Evolutionary conservation across 257 asterid genomes (phyloP), one percentile per base, ranked within the genome.

Genomic region (Capsicum pubescens): DNA sequence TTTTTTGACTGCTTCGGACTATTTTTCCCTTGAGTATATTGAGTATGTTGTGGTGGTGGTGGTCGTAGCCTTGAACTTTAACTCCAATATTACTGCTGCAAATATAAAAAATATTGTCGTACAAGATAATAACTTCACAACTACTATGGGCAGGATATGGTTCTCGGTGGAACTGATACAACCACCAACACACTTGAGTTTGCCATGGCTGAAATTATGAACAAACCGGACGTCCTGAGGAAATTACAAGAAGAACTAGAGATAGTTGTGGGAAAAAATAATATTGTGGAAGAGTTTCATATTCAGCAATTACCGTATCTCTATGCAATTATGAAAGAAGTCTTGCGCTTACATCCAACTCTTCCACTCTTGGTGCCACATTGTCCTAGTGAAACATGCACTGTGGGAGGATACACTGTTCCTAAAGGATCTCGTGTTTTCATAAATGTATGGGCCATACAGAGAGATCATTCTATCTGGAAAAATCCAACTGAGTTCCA

Each of bases 101-200:
- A 2, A 17, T n/a, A 6, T 42, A 21, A 63, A 21, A 63, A 9
- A 21, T 9, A 21, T 5, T 63, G 69, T 10, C 21, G 16, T 63
- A 42, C 79, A 70, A 9, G 79, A 70, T 70, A 79, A 79, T 55
- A 57, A 55, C 48, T 16, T 54, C 36, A 15, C 19, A 16, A 71
- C n/a, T 39, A 17, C 8, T 50, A 26, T 21, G 71, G 26, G 46
- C 84, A 93, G 95, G 97, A 92, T 48, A 90, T 93, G 97, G 91
- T 93, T 1, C 92, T 92, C 0, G 97, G 93, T 5, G 95, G 98
- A 17, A 92, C 93, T 0, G 97, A 94, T 57, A 92, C 97, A 8
- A 91, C 95, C 21, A 87, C 98, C 9, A 94, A 89, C 87, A 52
- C 93, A 0, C 46, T 92, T 8, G 98, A 94, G 70, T 94, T 66